Base-by-base conservation (phyloP, 139 green algal species). In the Zygnema circumcarinatum region DNA sequence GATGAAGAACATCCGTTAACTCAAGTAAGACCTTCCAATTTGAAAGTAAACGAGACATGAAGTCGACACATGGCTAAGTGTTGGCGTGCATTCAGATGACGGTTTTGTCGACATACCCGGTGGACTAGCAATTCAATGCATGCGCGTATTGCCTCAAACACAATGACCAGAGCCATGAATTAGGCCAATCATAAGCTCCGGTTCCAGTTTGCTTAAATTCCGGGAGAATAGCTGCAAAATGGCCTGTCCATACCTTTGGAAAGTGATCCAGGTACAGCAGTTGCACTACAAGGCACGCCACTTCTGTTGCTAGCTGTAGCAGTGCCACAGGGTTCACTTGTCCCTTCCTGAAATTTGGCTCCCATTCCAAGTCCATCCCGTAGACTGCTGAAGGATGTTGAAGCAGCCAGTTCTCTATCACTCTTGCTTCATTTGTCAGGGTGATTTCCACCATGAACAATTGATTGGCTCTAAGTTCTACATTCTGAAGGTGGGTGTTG, bases 341-440 rank as follows among this genome's bases (percentile, higher is more conserved):
- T 3, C 69, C 69, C 69, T 78, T 78, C 69, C 69, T 40, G 11
- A 39, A 78, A 78, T 78, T 78, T 39, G 69, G 69, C 7, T 41
- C 7, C 69, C 69, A 78, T 40, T 78, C 69, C 69, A 78, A 3
- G 16, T 78, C 69, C 69, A 78, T 78, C 3, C 69, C 69, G 16
- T 62, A 62, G 16, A 62, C 47, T 16, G 16, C 16, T 7, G 47
- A 7, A 62, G 47, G 47, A 62, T 62, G 16, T 62, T 16, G 7
- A 25, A 7, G 7, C 47, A 62, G 47, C 47, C 47, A 62, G 47
- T 7, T 16, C 7, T 62, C 47, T 62, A 62, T 16, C 7, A 16
- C 7, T 25, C 7, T 16, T 62, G 47, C 7, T 16, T 62, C 47
- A 7, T 62, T 62, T 62, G 47, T 62, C 7, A 62, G 7, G 16